phyloP scores from a whole-genome alignment of 73 alveolate species.

The Durusdinium trenchii region DNA sequence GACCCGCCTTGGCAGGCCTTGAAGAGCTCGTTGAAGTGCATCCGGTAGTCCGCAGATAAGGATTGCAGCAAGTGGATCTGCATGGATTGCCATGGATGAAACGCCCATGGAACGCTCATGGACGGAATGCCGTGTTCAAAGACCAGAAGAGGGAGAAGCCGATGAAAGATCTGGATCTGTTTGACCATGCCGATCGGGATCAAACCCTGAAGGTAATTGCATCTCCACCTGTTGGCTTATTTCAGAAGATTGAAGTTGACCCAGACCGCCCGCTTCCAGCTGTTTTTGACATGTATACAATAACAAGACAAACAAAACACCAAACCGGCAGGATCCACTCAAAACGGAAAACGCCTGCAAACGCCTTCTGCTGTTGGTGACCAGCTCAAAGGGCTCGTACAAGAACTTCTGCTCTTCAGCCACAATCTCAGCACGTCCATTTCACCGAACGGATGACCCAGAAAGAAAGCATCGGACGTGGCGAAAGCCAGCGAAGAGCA shows the following conservation, averaged over 20 bases:
- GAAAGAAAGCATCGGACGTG: background rate
- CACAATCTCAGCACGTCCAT: slow-evolving; percentile 40
- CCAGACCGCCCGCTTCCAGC: too few relatives aligned
- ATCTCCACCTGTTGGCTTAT: background rate
- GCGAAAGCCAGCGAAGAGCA: background rate
- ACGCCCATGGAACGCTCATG: background rate
- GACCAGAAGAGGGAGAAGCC: background rate
- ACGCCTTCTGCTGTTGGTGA: slow-evolving; percentile 82
- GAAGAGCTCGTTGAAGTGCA: slow-evolving; percentile 95
- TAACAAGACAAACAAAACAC: background rate
- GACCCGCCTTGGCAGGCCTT: background rate
- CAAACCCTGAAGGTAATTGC: background rate
- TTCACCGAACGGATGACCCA: background rate
- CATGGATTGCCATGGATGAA: background rate
- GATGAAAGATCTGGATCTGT: background rate
- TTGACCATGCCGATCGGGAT: background rate
- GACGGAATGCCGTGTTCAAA: background rate
- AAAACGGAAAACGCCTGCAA: slow-evolving; percentile 48
- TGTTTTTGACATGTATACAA: background rate
- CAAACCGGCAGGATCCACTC: too few relatives aligned
- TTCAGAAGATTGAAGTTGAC: background rate
- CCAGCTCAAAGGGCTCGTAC: slow-evolving; percentile 93
- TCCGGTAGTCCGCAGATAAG: slow-evolving; percentile 85
- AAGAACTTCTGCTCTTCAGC: slow-evolving; percentile 83
- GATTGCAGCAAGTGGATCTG: slow-evolving; percentile 95